phyloP scores from a whole-genome alignment of 345 rosid species.

The Trapa incisa region DNA sequence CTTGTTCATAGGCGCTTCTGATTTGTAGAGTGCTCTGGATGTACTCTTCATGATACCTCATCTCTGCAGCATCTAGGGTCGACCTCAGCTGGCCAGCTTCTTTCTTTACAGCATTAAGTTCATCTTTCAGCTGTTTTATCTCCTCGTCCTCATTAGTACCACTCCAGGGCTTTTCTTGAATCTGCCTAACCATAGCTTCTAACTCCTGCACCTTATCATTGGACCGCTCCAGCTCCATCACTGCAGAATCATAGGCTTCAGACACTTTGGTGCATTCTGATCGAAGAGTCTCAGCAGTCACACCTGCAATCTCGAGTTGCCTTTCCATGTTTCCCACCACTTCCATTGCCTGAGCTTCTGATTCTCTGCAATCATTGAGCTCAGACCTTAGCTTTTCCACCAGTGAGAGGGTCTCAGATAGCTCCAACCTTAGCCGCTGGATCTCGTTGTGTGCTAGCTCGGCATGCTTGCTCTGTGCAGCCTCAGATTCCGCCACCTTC shows the following conservation, averaged over 20 bases:
- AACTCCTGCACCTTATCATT: conserved; percentile 42
- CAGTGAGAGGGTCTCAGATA: conserved; percentile 48
- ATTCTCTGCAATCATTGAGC: conserved; percentile 48
- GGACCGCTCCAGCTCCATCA: conserved; percentile 56
- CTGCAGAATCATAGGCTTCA: conserved; percentile 47
- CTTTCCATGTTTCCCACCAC: conserved; percentile 37
- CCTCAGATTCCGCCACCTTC: conserved; percentile 53
- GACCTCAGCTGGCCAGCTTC: conserved; percentile 59
- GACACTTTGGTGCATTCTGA: conserved; percentile 45
- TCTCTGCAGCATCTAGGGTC: conserved; percentile 61
- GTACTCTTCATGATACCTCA: conserved; percentile 78
- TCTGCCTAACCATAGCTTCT: conserved; percentile 53
- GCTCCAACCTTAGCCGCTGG: conserved; percentile 53
- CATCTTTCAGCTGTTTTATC: conserved; percentile 35
- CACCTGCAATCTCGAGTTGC: conserved; percentile 53
- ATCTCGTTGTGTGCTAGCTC: conserved; percentile 48
- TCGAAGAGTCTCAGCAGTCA: conserved; percentile 46
- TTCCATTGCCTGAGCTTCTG: conserved; percentile 66
- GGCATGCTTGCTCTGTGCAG: conserved; percentile 40
- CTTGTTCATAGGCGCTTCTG: conserved; percentile 69
- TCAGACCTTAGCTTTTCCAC: conserved; percentile 61
- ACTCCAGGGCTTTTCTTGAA: conserved; percentile 22
- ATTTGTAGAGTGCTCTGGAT: conserved; percentile 80
- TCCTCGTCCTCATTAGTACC: conserved; percentile 21
- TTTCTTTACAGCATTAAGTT: conserved; percentile 33